A percentile compares a stretch with the other conserved stretches of the same genome.
These are phyloP conservation scores for Boletus tomentosulus DNA, from an alignment of 768 basidiomycete genomes.

Conservation along the genomic window DNA sequence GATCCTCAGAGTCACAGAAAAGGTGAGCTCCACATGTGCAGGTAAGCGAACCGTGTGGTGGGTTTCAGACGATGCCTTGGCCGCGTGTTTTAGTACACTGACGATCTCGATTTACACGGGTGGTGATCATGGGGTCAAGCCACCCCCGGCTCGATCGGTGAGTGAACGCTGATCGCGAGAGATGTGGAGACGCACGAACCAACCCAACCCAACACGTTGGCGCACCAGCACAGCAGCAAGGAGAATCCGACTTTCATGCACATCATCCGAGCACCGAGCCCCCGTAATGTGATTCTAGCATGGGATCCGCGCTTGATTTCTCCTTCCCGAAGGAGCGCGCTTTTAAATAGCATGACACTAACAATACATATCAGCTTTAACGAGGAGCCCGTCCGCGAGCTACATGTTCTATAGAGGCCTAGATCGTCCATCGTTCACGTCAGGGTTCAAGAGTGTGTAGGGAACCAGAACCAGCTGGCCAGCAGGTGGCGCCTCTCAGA, in stretches of 20 bases:
- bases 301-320: neutral
- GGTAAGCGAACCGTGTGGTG: conserved; percentile 10
- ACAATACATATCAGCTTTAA: neutral
- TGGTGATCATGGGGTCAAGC: neutral
- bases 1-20: conserved; percentile 45
- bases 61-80: neutral
- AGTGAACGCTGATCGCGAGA: neutral
- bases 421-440: neutral
- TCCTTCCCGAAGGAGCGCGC: neutral
- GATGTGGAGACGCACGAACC: neutral
- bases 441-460: neutral
- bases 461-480: conserved; percentile 1
- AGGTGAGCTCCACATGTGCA: conserved; percentile 55
- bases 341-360: neutral
- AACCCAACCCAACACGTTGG: neutral
- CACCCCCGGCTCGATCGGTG: neutral
- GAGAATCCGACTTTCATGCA: neutral
- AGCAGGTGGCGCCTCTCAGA: neutral
- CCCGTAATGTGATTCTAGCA: neutral
- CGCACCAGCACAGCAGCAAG: neutral
- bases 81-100: neutral
- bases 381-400: neutral
- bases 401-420: conserved; percentile 1
- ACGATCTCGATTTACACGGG: neutral
- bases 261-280: neutral